Conservation (phyloP, 2,329 filamentous ascomycete genomes). For the Davidsoniella australis region DNA sequence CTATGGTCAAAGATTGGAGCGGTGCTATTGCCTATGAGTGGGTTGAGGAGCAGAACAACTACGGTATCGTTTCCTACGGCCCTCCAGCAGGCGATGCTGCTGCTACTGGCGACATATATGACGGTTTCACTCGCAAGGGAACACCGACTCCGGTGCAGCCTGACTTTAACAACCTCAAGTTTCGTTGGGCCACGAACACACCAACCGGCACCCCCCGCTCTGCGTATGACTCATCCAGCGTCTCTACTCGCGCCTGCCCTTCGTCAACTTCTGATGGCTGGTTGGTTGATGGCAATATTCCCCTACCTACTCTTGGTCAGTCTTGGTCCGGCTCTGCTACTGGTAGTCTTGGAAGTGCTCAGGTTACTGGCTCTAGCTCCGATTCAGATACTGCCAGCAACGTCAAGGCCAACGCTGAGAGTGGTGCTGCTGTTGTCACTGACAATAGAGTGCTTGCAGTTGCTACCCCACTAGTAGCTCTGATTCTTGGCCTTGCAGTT, state of each 20-base stretch:
- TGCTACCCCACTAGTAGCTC: neutral
- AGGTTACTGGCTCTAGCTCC: neutral
- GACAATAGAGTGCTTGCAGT: conserved; percentile 1
- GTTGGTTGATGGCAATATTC: conserved; percentile 52
- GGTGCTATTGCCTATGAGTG: conserved; percentile 80
- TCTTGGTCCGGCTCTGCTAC: conserved; percentile 14
- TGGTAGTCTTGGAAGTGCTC: neutral
- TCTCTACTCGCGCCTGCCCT: conserved; percentile 53
- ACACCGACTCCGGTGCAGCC: conserved; percentile 56
- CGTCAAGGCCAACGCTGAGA: neutral
- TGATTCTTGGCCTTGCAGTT: neutral
- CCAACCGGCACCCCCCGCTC: conserved; percentile 51
- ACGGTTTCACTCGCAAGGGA: conserved; percentile 53
- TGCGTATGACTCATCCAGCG: conserved; percentile 44
- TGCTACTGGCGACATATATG: conserved; percentile 34
- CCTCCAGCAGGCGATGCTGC: conserved; percentile 32
- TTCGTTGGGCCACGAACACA: conserved; percentile 55
- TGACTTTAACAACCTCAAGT: conserved; percentile 63
- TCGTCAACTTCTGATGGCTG: conserved; percentile 50
- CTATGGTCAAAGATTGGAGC: conserved; percentile 56
- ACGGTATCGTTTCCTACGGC: conserved; percentile 66
- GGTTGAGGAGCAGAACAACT: conserved; percentile 71
- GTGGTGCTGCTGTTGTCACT: neutral
- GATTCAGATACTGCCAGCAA: neutral
- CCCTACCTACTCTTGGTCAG: conserved; percentile 52